These are phyloP conservation scores for Cyberlindnera misumaiensis DNA, from an alignment of 805 yeast genomes.

Conservation along the genomic window DNA sequence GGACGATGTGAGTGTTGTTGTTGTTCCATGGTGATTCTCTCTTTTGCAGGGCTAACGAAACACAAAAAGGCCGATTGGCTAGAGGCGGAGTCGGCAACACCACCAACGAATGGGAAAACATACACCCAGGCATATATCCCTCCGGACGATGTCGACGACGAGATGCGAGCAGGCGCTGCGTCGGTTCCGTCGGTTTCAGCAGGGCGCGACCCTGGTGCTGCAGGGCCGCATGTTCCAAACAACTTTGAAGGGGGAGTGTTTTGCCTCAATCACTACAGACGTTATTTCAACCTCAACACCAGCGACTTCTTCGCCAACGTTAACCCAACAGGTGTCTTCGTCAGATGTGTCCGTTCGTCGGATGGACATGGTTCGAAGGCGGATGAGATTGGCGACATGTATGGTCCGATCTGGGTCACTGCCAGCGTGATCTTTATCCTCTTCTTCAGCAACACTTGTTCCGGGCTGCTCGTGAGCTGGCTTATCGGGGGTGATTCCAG, in stretches of 20 bases:
- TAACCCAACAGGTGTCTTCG: constrained; percentile 51
- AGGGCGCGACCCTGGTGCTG: too few relatives aligned
- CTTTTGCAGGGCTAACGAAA: background rate
- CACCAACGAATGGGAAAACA: constrained; percentile 3
- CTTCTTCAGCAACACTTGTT: constrained; percentile 69
- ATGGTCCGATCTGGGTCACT: constrained; percentile 89
- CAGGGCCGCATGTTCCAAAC: constrained; percentile 7
- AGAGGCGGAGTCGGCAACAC: background rate
- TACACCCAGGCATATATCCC: constrained; percentile 28
- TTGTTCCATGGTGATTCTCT: background rate
- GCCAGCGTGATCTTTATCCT: constrained; percentile 70
- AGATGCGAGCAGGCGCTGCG: constrained; percentile 5
- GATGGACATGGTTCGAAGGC: constrained; percentile 30
- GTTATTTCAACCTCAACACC: constrained; percentile 65
- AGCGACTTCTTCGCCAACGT: constrained; percentile 48
- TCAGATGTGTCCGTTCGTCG: constrained; percentile 28
- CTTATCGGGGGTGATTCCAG: constrained; percentile 33
- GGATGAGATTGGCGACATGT: constrained; percentile 55
- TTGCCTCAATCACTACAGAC: constrained; percentile 52
- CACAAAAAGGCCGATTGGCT: too few relatives aligned
- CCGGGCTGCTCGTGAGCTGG: constrained; percentile 55
- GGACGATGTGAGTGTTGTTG: constrained; percentile 4
- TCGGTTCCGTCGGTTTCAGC: too few relatives aligned
- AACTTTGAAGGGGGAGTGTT: constrained; percentile 39
- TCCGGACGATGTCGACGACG: constrained; percentile 25